Conservation (phyloP, 257 asterid genomes). For the Solanum peruvianum region DNA sequence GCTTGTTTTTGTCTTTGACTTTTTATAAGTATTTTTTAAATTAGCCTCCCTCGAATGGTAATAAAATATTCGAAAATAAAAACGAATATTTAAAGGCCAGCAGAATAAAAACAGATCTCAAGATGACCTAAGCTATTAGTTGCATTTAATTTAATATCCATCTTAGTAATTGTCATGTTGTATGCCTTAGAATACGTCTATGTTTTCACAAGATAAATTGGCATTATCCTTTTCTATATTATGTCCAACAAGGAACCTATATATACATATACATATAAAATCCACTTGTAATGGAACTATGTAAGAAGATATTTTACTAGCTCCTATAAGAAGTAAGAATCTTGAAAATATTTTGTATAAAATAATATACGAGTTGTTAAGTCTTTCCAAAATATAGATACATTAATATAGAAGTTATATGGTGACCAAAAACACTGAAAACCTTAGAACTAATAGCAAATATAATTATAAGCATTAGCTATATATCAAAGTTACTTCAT, state of each 20-base stretch:
- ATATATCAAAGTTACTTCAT: not conserved
- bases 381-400: not conserved
- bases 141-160: not conserved
- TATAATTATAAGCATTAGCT: not conserved
- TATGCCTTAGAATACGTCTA: not conserved
- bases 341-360: not conserved
- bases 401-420: not conserved
- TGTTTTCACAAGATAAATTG: not conserved
- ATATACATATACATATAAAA: fast-evolving
- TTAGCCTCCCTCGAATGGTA: not conserved
- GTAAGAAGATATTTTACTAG: not conserved
- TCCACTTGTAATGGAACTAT: not conserved
- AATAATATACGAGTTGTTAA: not conserved
- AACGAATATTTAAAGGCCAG: not conserved
- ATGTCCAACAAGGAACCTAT: not conserved
- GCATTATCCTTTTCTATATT: not conserved
- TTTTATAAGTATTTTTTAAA: not conserved
- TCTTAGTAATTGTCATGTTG: not conserved
- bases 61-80: not conserved
- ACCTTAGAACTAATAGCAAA: not conserved
- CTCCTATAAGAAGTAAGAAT: not conserved
- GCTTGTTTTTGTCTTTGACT: not conserved
- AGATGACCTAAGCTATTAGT: not conserved
- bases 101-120: not conserved
- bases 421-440: not conserved